Conservation (phyloP, 2,329 filamentous ascomycete genomes). For the Leptosphaerulina australis region DNA sequence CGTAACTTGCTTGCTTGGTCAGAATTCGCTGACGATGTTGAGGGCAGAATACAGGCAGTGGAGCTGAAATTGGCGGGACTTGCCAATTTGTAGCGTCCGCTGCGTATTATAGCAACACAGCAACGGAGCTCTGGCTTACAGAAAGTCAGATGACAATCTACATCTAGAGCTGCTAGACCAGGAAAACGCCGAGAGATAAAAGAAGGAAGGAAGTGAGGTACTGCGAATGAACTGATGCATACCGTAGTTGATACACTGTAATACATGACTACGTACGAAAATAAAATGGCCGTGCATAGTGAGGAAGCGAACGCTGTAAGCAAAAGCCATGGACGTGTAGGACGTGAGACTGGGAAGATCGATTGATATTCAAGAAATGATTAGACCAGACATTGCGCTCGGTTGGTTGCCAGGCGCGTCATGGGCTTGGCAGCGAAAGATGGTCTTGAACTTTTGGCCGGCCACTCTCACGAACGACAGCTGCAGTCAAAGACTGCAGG, state of each 20-base stretch:
- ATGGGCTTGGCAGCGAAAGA: slow-evolving; percentile 16
- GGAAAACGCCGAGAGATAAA: not conserved
- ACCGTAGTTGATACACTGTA: no score
- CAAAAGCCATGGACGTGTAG: no score
- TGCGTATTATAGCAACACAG: no score
- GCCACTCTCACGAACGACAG: not conserved
- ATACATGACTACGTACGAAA: no score
- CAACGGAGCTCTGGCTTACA: slow-evolving; percentile 24
- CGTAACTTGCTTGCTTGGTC: slow-evolving; percentile 32
- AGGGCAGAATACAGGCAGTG: slow-evolving; percentile 18
- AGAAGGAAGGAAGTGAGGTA: not conserved
- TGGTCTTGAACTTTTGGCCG: slow-evolving; percentile 13
- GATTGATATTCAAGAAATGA: not conserved
- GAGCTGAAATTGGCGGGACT: slow-evolving; percentile 18
- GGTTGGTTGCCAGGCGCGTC: slow-evolving; percentile 9
- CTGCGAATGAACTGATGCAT: no score
- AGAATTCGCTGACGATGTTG: slow-evolving; percentile 25
- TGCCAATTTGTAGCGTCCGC: no score
- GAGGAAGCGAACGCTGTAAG: no score
- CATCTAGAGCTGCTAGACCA: not conserved
- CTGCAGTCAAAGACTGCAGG: slow-evolving; percentile 3
- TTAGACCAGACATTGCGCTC: not conserved
- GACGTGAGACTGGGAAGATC: not conserved
- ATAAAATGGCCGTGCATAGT: no score
- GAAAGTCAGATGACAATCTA: not conserved